Evolutionary conservation across 139 green algal species (phyloP), one percentile per base, ranked within the genome.

Genomic region (Volvox africanus): DNA sequence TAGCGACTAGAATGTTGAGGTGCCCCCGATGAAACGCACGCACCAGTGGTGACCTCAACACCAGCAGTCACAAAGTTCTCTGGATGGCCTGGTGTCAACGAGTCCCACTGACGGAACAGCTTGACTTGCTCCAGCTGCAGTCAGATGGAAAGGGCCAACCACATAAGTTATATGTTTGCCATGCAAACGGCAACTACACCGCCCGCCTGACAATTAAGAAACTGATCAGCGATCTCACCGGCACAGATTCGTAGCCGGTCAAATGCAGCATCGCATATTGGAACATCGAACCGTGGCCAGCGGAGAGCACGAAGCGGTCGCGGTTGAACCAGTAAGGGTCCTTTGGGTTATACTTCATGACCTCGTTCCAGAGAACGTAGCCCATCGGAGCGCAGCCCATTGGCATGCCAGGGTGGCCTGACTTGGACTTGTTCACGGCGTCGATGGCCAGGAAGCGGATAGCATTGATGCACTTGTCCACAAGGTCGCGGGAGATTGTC

Each of bases 201-300:
- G 44, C 44, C 44, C 44, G 44, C 44, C 44, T 55, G 44, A 55
- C 5, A 55, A 14, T 55, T 55, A 5, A 55, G 5, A 14, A 9
- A 55, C 9, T 73, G 11, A 24, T 28, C 9, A 73, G 65, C 65
- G 65, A 73, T 73, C 95, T 95, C 82, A 98, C 95, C 86, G 92
- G 90, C 37, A 99, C 96, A 88, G 94, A 96, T 89, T 98, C 94
- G 93, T 98, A 99, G 93, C 98, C 98, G 50, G 95, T 93, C 82
- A 99, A 95, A 95, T 99, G 97, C 91, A 99, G 93, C 92, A 99
- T 93, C n/a, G 97, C 94, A 93, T 99, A 99, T 93, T 99, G 97
- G 77, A 99, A 97, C 98, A 99, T 99, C 94, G 96, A 99, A 67
- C 98, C 98, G 96, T 99, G 98, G 78, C 98, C 98, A 86, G 98